phyloP scores from a whole-genome alignment of 1,139 yeast species.

The Pichia sp. region DNA sequence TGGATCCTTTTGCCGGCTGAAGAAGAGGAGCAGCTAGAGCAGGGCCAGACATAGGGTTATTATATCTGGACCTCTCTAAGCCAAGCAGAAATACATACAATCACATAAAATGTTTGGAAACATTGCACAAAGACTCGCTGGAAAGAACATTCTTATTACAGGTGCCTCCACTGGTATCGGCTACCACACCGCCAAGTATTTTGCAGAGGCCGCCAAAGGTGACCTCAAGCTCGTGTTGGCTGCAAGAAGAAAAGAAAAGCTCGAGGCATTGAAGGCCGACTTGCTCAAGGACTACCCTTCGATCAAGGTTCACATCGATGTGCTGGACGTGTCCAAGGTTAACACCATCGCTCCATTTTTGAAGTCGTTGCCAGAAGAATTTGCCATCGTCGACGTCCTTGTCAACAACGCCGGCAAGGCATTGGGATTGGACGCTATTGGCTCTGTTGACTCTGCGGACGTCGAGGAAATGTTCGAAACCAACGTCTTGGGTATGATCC shows the following conservation, averaged over 20 bases:
- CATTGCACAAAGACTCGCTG: slow-evolving; percentile 57
- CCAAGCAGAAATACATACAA: no score
- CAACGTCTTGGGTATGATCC: slow-evolving; percentile 46
- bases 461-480: slow-evolving; percentile 46
- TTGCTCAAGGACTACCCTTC: slow-evolving; percentile 36
- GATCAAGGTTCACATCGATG: slow-evolving; percentile 37
- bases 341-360: slow-evolving; percentile 42
- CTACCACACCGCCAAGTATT: slow-evolving; percentile 33
- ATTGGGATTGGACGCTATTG: slow-evolving; percentile 43
- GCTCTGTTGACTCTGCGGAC: slow-evolving; percentile 38
- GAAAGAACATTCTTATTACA: slow-evolving; percentile 34
- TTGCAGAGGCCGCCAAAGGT: slow-evolving; percentile 44
- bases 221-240: slow-evolving; percentile 42
- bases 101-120: slow-evolving; percentile 42
- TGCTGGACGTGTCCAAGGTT: slow-evolving; percentile 42
- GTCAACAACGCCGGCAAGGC: slow-evolving; percentile 53
- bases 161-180: slow-evolving; percentile 42
- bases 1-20: not conserved
- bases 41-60: not conserved
- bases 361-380: slow-evolving; percentile 39
- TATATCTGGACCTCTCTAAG: no score
- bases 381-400: slow-evolving; percentile 44
- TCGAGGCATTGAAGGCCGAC: slow-evolving; percentile 36
- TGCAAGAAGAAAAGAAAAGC: slow-evolving; percentile 47
- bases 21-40: not conserved